Percentiles rank a stretch among this genome's conserved stretches.
These are phyloP conservation scores for Vitis amurensis DNA, from an alignment of 164 flowering plant genomes.

Conservation along the genomic window DNA sequence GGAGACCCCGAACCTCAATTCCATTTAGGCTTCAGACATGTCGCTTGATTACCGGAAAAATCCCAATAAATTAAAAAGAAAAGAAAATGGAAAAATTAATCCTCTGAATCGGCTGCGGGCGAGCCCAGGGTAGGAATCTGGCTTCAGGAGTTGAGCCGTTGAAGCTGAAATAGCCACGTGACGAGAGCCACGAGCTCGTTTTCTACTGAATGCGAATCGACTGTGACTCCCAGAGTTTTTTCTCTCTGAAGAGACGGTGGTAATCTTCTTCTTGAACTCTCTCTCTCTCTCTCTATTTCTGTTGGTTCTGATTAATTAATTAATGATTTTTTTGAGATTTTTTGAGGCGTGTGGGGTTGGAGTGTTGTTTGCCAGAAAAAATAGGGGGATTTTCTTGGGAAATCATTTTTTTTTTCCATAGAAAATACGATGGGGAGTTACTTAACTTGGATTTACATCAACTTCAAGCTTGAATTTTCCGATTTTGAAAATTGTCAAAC, in stretches of 20 bases:
- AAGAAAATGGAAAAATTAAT: background rate
- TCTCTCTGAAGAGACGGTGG: background rate
- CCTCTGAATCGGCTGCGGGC: no score
- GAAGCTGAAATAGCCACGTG: no score
- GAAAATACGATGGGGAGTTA: no score
- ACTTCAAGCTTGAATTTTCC: background rate
- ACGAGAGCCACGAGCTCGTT: no score
- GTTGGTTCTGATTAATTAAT: background rate
- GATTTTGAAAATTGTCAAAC: background rate
- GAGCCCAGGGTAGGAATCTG: no score
- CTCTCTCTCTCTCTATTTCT: background rate
- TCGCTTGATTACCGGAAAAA: background rate
- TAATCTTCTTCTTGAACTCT: background rate
- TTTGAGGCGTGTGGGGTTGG: background rate
- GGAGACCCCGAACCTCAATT: constrained; percentile 14
- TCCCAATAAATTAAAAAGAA: background rate
- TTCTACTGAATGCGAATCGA: no score
- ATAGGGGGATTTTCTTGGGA: constrained; percentile 5
- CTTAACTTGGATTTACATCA: background rate
- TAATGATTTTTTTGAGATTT: background rate
- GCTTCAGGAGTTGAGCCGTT: no score
- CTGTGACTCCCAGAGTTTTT: background rate
- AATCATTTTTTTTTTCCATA: background rate
- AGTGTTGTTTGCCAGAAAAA: constrained; percentile 3
- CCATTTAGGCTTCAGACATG: background rate